Evolutionary conservation across 2,329 filamentous ascomycete genomes (phyloP).

Genomic region (Colletotrichum graminicola): DNA sequence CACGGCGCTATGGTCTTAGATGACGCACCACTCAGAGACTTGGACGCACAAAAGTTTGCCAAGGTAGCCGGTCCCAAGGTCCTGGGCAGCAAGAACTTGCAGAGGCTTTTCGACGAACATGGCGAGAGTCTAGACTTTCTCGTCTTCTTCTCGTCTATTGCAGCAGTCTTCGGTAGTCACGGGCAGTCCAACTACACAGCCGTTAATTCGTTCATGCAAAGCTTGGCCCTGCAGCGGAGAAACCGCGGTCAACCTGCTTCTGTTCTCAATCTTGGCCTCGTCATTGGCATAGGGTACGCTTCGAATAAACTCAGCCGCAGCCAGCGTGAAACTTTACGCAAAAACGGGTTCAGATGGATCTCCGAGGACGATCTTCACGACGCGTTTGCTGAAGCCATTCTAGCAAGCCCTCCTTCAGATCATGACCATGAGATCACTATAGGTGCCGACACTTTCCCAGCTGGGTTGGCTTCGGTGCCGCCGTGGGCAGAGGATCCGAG

Average conservation of each 20-base stretch:
- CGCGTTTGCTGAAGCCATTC: not conserved
- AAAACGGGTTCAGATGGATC: not conserved
- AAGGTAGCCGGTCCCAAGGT: conserved; percentile 50
- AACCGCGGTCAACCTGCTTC: not conserved
- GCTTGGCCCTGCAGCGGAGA: not conserved
- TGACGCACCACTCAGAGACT: conserved; percentile 43
- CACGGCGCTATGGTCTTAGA: conserved; percentile 55
- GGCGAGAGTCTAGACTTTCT: not conserved
- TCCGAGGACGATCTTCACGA: not conserved
- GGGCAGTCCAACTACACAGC: not conserved
- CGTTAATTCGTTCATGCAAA: not conserved
- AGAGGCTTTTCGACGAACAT: conserved; percentile 35
- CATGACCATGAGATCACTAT: not conserved
- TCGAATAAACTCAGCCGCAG: not conserved
- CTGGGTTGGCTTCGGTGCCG: not conserved
- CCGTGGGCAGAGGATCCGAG: not conserved
- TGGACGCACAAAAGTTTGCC: conserved; percentile 47
- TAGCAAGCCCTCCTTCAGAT: not conserved
- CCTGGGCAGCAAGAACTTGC: conserved; percentile 50
- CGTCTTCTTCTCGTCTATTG: not conserved
- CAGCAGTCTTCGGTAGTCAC: too few species aligned
- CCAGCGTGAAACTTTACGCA: not conserved
- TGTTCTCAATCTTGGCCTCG: not conserved
- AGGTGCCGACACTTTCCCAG: not conserved
- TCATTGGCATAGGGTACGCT: not conserved